Conservation (phyloP, 306 rosid species). For the Adenanthera pavonina region DNA sequence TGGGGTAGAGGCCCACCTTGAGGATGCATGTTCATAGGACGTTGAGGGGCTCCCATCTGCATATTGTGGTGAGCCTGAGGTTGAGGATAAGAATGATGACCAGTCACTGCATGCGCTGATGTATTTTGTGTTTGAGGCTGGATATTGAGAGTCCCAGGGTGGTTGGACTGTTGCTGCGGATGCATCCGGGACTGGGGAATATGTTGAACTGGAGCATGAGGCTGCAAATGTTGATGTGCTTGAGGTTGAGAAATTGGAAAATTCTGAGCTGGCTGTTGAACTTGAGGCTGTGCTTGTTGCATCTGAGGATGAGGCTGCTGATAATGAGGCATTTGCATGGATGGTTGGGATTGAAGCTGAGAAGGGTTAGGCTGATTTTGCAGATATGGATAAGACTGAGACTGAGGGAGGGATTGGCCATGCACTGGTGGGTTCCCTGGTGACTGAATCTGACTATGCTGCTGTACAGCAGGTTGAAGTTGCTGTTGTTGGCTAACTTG, state of each 20-base stretch:
- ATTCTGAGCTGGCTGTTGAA: slow-evolving; percentile 70
- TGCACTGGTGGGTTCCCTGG: slow-evolving; percentile 63
- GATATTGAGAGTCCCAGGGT: slow-evolving; percentile 50
- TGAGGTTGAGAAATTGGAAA: slow-evolving; percentile 65
- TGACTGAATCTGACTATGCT: slow-evolving; percentile 61
- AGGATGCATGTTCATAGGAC: slow-evolving; percentile 49
- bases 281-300: slow-evolving; percentile 59
- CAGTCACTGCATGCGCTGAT: slow-evolving; percentile 64
- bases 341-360: slow-evolving; percentile 70
- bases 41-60: slow-evolving; percentile 68
- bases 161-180: slow-evolving; percentile 47
- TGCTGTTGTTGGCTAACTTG: slow-evolving; percentile 70
- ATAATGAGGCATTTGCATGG: slow-evolving; percentile 63
- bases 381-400: slow-evolving; percentile 41
- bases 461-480: slow-evolving; percentile 54
- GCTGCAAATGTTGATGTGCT: slow-evolving; percentile 61
- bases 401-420: slow-evolving; percentile 45
- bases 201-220: slow-evolving; percentile 64
- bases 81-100: slow-evolving; percentile 75
- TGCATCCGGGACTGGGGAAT: slow-evolving; percentile 53
- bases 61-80: slow-evolving; percentile 63
- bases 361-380: slow-evolving; percentile 57
- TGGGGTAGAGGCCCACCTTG: slow-evolving; percentile 63
- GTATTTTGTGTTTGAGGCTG: slow-evolving; percentile 68
- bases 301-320: slow-evolving; percentile 74